Base-by-base conservation (phyloP, 192 early-diverging fungal genomes). In the Coemansia sp. region DNA sequence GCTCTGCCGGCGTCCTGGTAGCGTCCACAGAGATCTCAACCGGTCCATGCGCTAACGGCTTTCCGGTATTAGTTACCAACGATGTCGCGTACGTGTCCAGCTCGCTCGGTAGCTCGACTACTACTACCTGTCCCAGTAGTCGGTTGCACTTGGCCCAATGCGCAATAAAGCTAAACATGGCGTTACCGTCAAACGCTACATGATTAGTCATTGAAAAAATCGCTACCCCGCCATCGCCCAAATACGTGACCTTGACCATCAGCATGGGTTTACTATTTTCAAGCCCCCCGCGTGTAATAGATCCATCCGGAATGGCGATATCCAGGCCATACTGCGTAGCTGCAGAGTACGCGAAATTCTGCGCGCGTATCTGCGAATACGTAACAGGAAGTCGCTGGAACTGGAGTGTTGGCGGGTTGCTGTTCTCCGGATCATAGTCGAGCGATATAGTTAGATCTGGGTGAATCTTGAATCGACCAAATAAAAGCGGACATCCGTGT, bases 171-270 rank as follows among this genome's bases (percentile, higher is more conserved):
- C 67, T 70, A 43, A 79, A 79, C 60, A 79, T 66, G 2, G 76
- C 76, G 56, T 73, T 79, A 20, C 76, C 76, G 27, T 79, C 76
- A 67, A 79, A 79, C 19, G 71, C 76, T 35, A 79, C 76, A 64
- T 79, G 76, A 41, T 79, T 65, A 8, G 67, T 69, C 76, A 79
- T 79, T 2, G 37, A 51, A 27, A 79, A 79, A 27, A 79, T 2
- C 0, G 67, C 71, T 2, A 69, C 62, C 0, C 76, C 76, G 60
- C 76, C 76, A 37, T 70, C 76, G 4, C 27, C 53, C 53, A 79
- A 36, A n/a, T 70, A 79, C 12, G 45, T 73, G 6, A 79, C 76
- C 46, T 73, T 73, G 59, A 70, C 46, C 71, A 79, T 79, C 60
- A 79, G 41, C 76, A 79, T 73, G 9, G 76, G 76, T 37, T 36